Base-by-base conservation (phyloP, 768 basidiomycete species). In the Pisolithus albus region DNA sequence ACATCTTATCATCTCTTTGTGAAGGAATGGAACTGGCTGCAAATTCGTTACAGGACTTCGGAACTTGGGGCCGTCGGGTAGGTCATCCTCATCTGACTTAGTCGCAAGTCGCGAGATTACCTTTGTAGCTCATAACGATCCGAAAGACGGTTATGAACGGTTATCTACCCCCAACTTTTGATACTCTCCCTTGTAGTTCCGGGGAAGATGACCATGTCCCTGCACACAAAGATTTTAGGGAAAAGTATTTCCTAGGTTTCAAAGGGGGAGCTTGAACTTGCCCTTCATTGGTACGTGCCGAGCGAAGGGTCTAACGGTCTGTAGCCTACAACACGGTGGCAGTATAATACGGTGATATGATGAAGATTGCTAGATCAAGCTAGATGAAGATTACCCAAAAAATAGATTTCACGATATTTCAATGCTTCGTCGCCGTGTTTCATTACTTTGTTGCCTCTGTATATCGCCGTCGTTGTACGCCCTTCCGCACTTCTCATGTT, bases 41-140 rank as follows among this genome's bases (percentile, higher is more conserved):
- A 0, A 94, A 95, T 64, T 93, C 91, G 34, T 68, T 92, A 55
- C 93, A 99, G 67, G 84, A 87, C 59, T 99, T 97, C 62, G 93
- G 93, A 13, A 88, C 84, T 23, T 99, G 95, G 95, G 93, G 92
- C 1, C 75, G 95, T 58, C 70, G 95, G 64, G 93, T 92, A 61
- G 68, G 88, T 72, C 23, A 24, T 41, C 46, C 23, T 36, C 32
- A 15, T 50, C 38, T 15, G 13, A 8, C 26, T 10, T 18, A 18
- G 15, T 28, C 26, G 6, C 24, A 45, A 45, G 13, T 24, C 26
- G 16, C 24, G 13, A 34, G 11, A 45, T 18, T 45, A 18, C 8
- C 5, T 15, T n/a, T 24, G 10, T 36, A 95, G 92, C 75, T 99
- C 16, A 88, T 98, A 49, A 98, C 95, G 7, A 86, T 98, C 64